These are phyloP conservation scores for Heritiera littoralis DNA, from an alignment of 345 rosid species.

Conservation along the genomic window DNA sequence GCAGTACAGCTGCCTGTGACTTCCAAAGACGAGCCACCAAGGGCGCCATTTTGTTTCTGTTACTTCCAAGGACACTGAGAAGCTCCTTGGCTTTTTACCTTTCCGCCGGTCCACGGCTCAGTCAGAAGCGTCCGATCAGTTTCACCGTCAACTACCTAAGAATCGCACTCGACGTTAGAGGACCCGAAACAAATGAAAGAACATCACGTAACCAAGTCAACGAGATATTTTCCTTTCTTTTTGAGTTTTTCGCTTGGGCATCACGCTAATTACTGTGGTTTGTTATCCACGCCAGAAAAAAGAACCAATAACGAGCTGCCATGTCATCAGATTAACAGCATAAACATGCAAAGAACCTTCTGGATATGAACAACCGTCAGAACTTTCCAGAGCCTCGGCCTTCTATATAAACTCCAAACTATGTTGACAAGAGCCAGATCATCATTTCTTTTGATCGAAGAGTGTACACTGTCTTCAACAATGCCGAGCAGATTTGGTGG, in stretches of 20 bases:
- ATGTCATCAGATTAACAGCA: slow-evolving; percentile 19
- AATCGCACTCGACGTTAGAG: not conserved
- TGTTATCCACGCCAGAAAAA: slow-evolving; percentile 20
- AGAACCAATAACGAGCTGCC: not conserved
- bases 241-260: not conserved
- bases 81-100: no score
- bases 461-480: not conserved
- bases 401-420: slow-evolving; percentile 12
- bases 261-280: not conserved
- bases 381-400: slow-evolving; percentile 39
- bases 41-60: no score
- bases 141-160: not conserved
- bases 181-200: not conserved
- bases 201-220: slow-evolving; percentile 1
- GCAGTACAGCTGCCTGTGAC: no score
- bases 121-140: not conserved
- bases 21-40: no score
- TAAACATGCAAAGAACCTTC: not conserved
- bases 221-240: not conserved
- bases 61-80: no score
- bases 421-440: not conserved
- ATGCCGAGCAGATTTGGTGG: slow-evolving; percentile 78
- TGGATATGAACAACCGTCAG: slow-evolving; percentile 17
- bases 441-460: not conserved
- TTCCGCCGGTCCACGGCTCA: no score